Evolutionary conservation across 345 rosid genomes (phyloP), one percentile per base, ranked within the genome.

Genomic region (Euphorbia lathyris): DNA sequence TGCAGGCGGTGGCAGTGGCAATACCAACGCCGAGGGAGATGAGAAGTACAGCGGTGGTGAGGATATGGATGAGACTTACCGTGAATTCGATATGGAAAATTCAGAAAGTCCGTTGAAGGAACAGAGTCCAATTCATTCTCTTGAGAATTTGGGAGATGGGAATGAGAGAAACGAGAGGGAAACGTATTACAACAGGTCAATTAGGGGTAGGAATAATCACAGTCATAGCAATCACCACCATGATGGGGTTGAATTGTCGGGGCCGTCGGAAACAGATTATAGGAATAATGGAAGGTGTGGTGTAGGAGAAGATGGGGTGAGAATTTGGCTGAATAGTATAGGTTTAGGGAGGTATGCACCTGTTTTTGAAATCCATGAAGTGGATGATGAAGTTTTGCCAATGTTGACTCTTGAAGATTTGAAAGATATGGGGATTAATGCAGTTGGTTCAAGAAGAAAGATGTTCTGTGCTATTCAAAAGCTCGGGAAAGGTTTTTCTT

Each of bases 401-500:
- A 84, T 86, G 88, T 79, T 90, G 71, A 88, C 97, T 22, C 60
- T 90, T 82, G 97, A 88, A 78, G 97, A 90, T 84, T 86, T 90
- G 75, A 90, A 90, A 74, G 97, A 90, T 73, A 90, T 90, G 92
- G 97, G 97, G 19, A 88, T 90, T 51, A 90, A 76, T 81, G 97
- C 94, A 7, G 97, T 90, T 68, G 97, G 97, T 16, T 87, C 97
- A 0, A 82, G 97, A 63, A 90, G 97, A 81, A 90, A 90, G 84
- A 78, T 90, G 94, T 90, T 72, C 66, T 85, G 85, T 7, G 94
- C 94, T 0, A 84, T 90, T 36, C 97, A 90, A 80, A 88, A 88
- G 86, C 94, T 90, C 0, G 82, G 92, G 1, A 87, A 80, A 63
- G 97, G 91, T 64, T 90, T 88, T 67, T 90, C 90, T 1, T 90